These are phyloP conservation scores for Tympanopsis confertula DNA, from an alignment of 2,329 filamentous ascomycete genomes.

Conservation along the genomic window DNA sequence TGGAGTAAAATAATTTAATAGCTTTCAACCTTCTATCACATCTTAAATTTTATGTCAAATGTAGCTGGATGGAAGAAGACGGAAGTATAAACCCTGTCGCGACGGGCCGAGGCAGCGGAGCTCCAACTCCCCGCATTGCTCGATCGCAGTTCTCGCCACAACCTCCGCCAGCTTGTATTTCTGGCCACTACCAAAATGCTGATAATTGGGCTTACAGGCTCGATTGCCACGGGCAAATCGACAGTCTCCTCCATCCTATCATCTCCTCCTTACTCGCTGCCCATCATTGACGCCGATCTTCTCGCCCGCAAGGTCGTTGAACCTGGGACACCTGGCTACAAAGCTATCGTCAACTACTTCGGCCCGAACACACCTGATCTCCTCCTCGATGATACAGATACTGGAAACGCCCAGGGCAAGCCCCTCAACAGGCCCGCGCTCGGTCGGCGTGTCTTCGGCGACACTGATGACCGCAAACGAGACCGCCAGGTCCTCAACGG, in stretches of 20 bases:
- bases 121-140: too few relatives aligned
- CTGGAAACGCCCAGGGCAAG: constrained; percentile 15
- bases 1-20: too few relatives aligned
- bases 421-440: constrained; percentile 79
- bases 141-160: too few relatives aligned
- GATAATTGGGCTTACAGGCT: constrained; percentile 88
- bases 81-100: too few relatives aligned
- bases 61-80: too few relatives aligned
- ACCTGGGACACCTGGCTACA: constrained; percentile 76
- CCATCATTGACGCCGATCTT: constrained; percentile 87
- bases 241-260: constrained; percentile 81
- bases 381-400: constrained; percentile 45
- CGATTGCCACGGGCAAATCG: constrained; percentile 95
- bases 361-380: constrained; percentile 74
- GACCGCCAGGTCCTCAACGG: constrained; percentile 72
- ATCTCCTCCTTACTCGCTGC: constrained; percentile 69
- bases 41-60: too few relatives aligned
- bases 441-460: constrained; percentile 76
- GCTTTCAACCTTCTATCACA: too few relatives aligned
- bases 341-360: constrained; percentile 73
- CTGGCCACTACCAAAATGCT: constrained; percentile 72
- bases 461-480: constrained; percentile 53
- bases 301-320: constrained; percentile 89
- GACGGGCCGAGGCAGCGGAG: too few relatives aligned
- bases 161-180: too few relatives aligned